Percentiles rank a stretch among this genome's conserved stretches.
These are phyloP conservation scores for Pseudisothecium myosuroides DNA, from an alignment of 225 moss, liverwort and hornwort species.

Conservation along the genomic window DNA sequence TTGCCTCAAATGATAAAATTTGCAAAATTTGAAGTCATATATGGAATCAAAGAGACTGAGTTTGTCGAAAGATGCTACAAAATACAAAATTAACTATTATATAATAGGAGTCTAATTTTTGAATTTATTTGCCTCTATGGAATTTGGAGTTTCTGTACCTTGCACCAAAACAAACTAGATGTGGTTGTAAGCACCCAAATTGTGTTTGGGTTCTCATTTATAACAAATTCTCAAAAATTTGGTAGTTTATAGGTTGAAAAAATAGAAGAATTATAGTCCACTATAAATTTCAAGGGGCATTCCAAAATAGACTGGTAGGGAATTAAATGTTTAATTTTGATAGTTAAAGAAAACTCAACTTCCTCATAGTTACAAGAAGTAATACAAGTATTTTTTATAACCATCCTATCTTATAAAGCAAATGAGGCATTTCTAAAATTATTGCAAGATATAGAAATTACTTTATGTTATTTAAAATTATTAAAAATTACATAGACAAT, in stretches of 20 bases:
- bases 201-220: rapidly evolving
- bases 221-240: not conserved
- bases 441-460: not conserved
- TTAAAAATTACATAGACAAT: not conserved
- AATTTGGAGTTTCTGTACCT: not conserved
- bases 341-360: not conserved
- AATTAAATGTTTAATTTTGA: not conserved
- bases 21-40: no score
- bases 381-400: not conserved
- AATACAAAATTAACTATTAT: not conserved
- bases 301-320: not conserved
- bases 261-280: rapidly evolving
- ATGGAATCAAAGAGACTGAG: rapidly evolving
- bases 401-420: not conserved
- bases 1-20: not conserved
- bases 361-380: not conserved
- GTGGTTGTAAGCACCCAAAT: not conserved
- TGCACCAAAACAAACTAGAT: not conserved
- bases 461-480: not conserved
- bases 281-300: not conserved
- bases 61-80: rapidly evolving
- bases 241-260: rapidly evolving
- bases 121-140: not conserved
- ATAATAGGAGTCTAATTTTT: not conserved
- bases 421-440: not conserved